A percentile compares a stretch with the other conserved stretches of the same genome.
These are phyloP conservation scores for Lagenidium sp. DNA, from an alignment of 352 stramenopile species.

Conservation along the genomic window DNA sequence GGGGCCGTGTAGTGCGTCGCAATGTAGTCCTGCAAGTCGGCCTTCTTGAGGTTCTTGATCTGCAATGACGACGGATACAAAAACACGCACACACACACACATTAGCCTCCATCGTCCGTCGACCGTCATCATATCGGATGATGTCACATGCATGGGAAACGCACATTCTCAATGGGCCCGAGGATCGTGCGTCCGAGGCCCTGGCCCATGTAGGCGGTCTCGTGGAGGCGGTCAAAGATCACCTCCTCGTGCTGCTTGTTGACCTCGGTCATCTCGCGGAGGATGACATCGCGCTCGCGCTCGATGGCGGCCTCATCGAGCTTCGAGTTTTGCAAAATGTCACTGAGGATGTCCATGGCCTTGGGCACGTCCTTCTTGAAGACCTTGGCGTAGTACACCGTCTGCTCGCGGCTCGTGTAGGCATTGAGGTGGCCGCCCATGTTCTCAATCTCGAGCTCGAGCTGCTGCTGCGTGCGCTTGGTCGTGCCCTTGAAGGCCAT, in stretches of 20 bases:
- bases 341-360: constrained; percentile 98
- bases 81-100: too few relatives aligned
- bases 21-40: constrained; percentile 97
- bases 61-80: constrained; percentile 7
- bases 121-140: too few relatives aligned
- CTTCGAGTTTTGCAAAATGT: constrained; percentile 99
- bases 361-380: constrained; percentile 98
- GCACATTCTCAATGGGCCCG: constrained; percentile 98
- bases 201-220: constrained; percentile 97
- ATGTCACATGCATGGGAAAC: too few relatives aligned
- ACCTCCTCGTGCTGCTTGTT: constrained; percentile 99
- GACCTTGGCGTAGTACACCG: constrained; percentile 99
- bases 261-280: constrained; percentile 99
- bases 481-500: constrained; percentile 99
- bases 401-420: constrained; percentile 99
- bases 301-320: constrained; percentile 95
- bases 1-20: constrained; percentile 99
- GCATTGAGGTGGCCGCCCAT: constrained; percentile 99
- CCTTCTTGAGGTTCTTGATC: constrained; percentile 89
- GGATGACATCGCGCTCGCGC: constrained; percentile 97
- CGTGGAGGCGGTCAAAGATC: constrained; percentile 99
- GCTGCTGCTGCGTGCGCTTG: constrained; percentile 94
- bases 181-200: constrained; percentile 98
- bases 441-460: constrained; percentile 99
- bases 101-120: too few relatives aligned